phyloP scores from a whole-genome alignment of 139 green algal genomes.

The Haematococcus sp. region DNA sequence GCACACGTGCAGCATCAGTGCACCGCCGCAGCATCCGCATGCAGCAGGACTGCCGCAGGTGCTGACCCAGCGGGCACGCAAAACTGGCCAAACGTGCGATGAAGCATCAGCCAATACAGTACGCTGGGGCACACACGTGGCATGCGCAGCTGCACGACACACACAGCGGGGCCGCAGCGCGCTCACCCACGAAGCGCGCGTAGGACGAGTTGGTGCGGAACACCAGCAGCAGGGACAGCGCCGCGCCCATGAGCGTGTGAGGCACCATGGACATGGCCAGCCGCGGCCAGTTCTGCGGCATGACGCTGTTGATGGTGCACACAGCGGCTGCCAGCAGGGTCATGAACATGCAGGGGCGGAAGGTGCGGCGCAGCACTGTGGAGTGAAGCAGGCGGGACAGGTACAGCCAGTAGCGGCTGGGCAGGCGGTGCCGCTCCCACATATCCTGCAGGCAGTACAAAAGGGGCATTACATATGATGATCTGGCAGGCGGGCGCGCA shows the following conservation, averaged over 20 bases:
- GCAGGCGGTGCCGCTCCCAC: slow-evolving; percentile 7
- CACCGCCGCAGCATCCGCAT: background rate
- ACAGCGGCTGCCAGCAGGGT: background rate
- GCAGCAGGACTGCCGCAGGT: too few species aligned
- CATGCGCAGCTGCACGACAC: too few species aligned
- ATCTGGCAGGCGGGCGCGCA: too few species aligned
- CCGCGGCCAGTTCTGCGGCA: background rate
- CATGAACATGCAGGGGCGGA: background rate
- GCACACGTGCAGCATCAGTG: too few species aligned
- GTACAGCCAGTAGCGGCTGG: slow-evolving; percentile 1
- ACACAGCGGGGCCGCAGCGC: background rate
- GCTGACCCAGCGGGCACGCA: too few species aligned
- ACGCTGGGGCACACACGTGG: too few species aligned
- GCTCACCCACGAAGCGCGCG: slow-evolving; percentile 7
- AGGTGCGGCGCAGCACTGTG: slow-evolving; percentile 6
- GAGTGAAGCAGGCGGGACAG: slow-evolving; percentile 1
- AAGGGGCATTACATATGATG: too few species aligned
- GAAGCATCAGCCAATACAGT: too few species aligned
- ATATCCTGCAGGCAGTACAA: slow-evolving; percentile 1
- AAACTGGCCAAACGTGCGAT: too few species aligned
- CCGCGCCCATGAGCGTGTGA: slow-evolving; percentile 3
- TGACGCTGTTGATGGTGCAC: background rate
- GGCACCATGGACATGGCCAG: slow-evolving; percentile 8
- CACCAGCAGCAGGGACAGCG: slow-evolving; percentile 41
- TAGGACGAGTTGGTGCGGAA: slow-evolving; percentile 35